A percentile compares a stretch with the other conserved stretches of the same genome.
These are phyloP conservation scores for Solanum hybrid DNA, from an alignment of 305 asterid genomes.

Conservation along the genomic window DNA sequence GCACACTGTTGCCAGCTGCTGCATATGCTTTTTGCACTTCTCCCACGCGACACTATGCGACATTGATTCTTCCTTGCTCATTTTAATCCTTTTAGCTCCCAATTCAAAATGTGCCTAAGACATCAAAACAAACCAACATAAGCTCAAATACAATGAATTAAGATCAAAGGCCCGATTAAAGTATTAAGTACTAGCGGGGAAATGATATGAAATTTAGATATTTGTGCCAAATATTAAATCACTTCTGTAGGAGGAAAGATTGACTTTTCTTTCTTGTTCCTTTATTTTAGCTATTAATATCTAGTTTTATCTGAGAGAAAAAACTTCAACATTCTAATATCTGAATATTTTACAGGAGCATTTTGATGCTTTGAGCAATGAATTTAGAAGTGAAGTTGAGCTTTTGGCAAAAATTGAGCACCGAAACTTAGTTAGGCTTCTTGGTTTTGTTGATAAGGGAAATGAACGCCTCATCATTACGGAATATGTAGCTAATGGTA, in stretches of 20 bases:
- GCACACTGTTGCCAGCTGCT: background rate
- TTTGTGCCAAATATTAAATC: background rate
- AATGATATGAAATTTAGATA: background rate
- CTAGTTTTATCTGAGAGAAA: background rate
- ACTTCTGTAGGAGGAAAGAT: background rate
- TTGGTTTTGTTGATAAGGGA: constrained; percentile 85
- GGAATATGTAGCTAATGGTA: constrained; percentile 92
- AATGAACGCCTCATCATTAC: constrained; percentile 81
- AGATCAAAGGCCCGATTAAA: background rate
- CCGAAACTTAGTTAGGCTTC: constrained; percentile 87
- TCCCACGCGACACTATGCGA: background rate
- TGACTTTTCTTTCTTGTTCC: background rate
- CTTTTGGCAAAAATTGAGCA: constrained; percentile 94
- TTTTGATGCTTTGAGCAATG: constrained; percentile 49
- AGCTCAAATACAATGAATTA: background rate
- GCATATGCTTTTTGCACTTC: background rate
- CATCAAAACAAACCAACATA: background rate
- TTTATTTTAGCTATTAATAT: background rate
- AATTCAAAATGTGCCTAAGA: background rate
- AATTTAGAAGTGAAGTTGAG: constrained; percentile 86
- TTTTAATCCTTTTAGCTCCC: background rate
- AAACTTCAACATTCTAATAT: background rate
- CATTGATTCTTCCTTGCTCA: background rate
- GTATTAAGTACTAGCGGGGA: background rate
- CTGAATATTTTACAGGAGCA: constrained; percentile 39